A percentile compares a stretch with the other conserved stretches of the same genome.
Evolutionary conservation across 495 filamentous ascomycete genomes (phyloP).

Genomic region (Neurospora africana): DNA sequence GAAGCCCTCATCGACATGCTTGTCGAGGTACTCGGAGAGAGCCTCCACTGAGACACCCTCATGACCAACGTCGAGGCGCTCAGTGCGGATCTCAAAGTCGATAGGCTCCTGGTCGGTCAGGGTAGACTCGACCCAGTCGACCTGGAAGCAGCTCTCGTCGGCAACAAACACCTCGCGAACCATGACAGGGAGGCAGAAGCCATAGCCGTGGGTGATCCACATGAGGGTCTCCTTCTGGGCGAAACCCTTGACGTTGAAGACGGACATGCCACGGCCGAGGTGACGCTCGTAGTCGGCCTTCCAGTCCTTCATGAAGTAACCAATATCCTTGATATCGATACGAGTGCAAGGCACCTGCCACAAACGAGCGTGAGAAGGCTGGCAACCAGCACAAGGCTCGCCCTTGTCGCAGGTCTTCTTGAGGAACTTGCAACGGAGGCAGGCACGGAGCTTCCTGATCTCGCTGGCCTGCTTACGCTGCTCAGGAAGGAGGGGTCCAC

Average conservation of each 20-base stretch:
- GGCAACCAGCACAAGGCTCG: slow-evolving; percentile 84
- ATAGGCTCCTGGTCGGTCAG: slow-evolving; percentile 55
- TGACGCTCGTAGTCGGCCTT: slow-evolving; percentile 90
- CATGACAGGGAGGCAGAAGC: slow-evolving; percentile 75
- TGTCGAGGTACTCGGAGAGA: slow-evolving; percentile 81
- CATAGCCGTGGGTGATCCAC: slow-evolving; percentile 84
- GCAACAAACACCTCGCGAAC: slow-evolving; percentile 84
- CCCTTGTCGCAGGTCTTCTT: slow-evolving; percentile 98
- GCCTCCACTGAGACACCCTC: slow-evolving; percentile 68
- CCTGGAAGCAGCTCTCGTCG: slow-evolving; percentile 81
- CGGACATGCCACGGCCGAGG: slow-evolving; percentile 71
- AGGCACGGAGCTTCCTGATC: slow-evolving; percentile 84
- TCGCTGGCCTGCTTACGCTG: slow-evolving; percentile 90
- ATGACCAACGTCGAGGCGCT: slow-evolving; percentile 71
- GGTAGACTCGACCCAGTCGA: slow-evolving; percentile 80
- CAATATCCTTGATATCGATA: slow-evolving; percentile 94
- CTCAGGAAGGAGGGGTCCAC: slow-evolving; percentile 80
- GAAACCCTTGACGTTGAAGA: slow-evolving; percentile 90
- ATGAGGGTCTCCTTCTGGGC: slow-evolving; percentile 66
- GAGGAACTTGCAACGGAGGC: slow-evolving; percentile 91
- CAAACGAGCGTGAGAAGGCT: slow-evolving; percentile 81
- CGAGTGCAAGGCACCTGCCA: slow-evolving; percentile 95
- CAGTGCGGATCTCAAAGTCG: slow-evolving; percentile 73
- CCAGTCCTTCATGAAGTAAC: slow-evolving; percentile 97
- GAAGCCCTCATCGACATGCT: slow-evolving; percentile 79